Evolutionary conservation across 2,329 filamentous ascomycete species (phyloP), one percentile per base, ranked within the genome.

Genomic region (Zarea fungicola): DNA sequence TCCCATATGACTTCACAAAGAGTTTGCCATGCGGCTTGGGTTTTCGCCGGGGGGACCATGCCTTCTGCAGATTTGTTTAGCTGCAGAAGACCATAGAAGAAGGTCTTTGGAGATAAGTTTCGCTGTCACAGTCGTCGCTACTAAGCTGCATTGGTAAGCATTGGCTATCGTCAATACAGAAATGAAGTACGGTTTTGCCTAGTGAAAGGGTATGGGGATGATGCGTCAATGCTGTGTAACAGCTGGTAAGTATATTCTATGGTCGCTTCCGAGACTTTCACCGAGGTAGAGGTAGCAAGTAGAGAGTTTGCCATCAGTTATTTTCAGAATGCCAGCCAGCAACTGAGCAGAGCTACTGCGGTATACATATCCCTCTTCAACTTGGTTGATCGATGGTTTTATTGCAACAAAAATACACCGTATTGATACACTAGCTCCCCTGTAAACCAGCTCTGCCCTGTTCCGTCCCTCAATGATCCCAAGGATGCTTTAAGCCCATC

Each of bases 401-500:
- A 22, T 48, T n/a, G 26, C 16, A 35, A 21, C 29, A 41, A 22
- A 10, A 28, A 29, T 13, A 19, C 39, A 29, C 22, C 29, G 21
- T 42, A 39, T 39, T n/a, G 29, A 48, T 48, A 48, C 36, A 48
- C 13, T 16, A 16, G 37, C 22, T 8, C 26, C 6, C n/a, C 37
- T 22, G 32, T 21, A n/a, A 44, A 35, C 36, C 10, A 16, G 6
- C 36, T 40, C 19, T 21, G 19, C 11, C 29, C 3, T n/a, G n/a
- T n/a, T n/a, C n/a, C 32, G 16, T 43, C 55, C 51, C 70, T 78
- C 75, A 96, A 73, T 96, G 90, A 60, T 96, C 91, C 89, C 90
- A 96, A 57, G 90, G 93, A 71, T 97, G 93, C 75, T 90, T 96
- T 86, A 83, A 89, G 67, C 93, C 93, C 61, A 99, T 67, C 56